Conservation (phyloP, 2,329 filamentous ascomycete species). For the Alternaria gansuensis region DNA sequence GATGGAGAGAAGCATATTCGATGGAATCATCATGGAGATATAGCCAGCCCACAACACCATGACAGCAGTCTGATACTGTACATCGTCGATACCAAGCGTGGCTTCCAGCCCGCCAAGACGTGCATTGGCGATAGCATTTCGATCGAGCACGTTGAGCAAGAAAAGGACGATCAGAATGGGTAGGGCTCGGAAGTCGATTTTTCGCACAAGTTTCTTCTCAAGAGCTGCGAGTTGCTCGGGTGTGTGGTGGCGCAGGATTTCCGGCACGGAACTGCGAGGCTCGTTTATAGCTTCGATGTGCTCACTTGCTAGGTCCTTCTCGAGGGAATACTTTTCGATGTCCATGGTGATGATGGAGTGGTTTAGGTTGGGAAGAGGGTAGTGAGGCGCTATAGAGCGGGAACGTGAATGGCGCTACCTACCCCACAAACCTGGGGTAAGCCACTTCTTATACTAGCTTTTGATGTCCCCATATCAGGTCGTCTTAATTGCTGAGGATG, state of each 20-base stretch:
- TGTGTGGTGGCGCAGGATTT: constrained; percentile 24
- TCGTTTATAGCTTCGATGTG: constrained; percentile 21
- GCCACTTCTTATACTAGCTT: constrained; percentile 3
- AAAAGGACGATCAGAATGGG: constrained; percentile 44
- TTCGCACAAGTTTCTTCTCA: constrained; percentile 41
- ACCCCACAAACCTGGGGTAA: constrained; percentile 15
- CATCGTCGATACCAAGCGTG: neutral
- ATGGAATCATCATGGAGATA: constrained; percentile 69
- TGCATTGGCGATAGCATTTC: constrained; percentile 44
- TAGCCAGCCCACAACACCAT: constrained; percentile 68
- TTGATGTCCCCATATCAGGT: neutral
- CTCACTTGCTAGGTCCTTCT: constrained; percentile 17
- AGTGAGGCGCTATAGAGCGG: neutral
- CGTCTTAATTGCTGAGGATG: neutral
- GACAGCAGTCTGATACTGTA: constrained; percentile 40
- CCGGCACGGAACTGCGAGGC: constrained; percentile 18
- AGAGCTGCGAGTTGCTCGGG: constrained; percentile 33
- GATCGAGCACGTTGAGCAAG: constrained; percentile 44
- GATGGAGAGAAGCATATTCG: constrained; percentile 66
- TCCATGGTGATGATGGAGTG: neutral
- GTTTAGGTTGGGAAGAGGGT: neutral
- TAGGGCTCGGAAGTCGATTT: constrained; percentile 43
- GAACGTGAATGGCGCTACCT: neutral
- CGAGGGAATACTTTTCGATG: neutral
- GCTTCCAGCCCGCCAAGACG: constrained; percentile 38